phyloP scores from a whole-genome alignment of 2,329 filamentous ascomycete species.

The Trichophyton simii region DNA sequence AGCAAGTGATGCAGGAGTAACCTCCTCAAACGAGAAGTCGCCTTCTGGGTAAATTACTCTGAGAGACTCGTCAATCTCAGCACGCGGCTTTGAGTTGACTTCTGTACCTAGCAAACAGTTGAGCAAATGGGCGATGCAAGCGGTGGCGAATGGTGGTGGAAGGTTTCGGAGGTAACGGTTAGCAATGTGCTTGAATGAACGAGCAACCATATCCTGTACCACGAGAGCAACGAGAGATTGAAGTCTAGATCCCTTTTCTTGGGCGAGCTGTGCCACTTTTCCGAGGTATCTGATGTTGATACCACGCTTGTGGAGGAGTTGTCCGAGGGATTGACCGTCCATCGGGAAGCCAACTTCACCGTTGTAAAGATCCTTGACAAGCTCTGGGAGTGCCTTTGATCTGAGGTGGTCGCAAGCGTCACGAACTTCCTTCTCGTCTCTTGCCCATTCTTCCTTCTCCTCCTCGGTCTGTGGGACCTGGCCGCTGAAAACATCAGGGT shows the following conservation, averaged over 20 bases:
- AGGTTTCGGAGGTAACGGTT: constrained; percentile 67
- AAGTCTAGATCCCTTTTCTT: constrained; percentile 56
- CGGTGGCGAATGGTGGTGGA: constrained; percentile 64
- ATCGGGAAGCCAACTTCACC: constrained; percentile 95
- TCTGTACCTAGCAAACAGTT: constrained; percentile 79
- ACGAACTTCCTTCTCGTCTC: constrained; percentile 80
- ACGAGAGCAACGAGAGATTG: constrained; percentile 64
- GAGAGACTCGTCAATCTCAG: constrained; percentile 64
- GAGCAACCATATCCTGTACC: constrained; percentile 85
- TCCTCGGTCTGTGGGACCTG: constrained; percentile 80
- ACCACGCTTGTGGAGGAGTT: constrained; percentile 86
- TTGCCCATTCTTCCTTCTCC: constrained; percentile 69
- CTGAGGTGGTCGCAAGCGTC: constrained; percentile 68
- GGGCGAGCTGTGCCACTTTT: constrained; percentile 58
- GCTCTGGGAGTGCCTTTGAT: constrained; percentile 64
- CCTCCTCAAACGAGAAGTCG: constrained; percentile 66
- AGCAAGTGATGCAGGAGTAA: constrained; percentile 61
- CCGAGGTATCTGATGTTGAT: constrained; percentile 97
- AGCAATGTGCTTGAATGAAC: constrained; percentile 86
- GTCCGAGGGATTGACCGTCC: constrained; percentile 86
- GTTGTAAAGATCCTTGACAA: constrained; percentile 76
- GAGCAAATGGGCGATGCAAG: constrained; percentile 72
- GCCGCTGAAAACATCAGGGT: constrained; percentile 90
- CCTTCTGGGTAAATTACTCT: constrained; percentile 66
- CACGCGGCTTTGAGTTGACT: constrained; percentile 62